These are phyloP conservation scores for Fusarium sp. DNA, from an alignment of 2,329 filamentous ascomycete genomes.

Conservation along the genomic window DNA sequence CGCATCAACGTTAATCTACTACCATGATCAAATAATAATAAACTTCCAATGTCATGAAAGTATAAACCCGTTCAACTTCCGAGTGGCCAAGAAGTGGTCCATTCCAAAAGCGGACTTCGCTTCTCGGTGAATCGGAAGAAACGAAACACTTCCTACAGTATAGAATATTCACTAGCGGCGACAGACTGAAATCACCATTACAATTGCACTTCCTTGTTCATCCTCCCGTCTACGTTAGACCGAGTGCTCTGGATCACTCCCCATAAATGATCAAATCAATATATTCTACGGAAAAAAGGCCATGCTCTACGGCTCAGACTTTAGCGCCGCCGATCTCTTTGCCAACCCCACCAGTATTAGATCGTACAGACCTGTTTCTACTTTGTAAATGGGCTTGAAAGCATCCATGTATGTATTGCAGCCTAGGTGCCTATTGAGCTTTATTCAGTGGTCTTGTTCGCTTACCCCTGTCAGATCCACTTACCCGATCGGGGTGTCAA, in stretches of 20 bases:
- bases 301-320: slow-evolving; percentile 3
- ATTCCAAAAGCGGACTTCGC: not conserved
- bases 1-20: not conserved
- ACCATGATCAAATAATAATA: not conserved
- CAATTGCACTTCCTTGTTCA: not conserved
- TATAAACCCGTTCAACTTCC: not conserved
- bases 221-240: not conserved
- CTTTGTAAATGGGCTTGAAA: slow-evolving; percentile 4
- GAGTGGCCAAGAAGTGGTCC: not conserved
- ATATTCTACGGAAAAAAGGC: not conserved
- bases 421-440: not conserved
- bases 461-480: slow-evolving; percentile 7
- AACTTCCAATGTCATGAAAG: not conserved
- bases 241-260: slow-evolving; percentile 1
- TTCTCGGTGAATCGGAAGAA: not conserved
- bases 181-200: not conserved
- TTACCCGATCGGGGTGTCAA: slow-evolving; percentile 49
- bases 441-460: slow-evolving; percentile 4
- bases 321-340: not conserved
- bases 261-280: not conserved
- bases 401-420: not conserved
- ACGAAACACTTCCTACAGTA: not conserved
- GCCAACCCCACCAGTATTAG: not conserved
- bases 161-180: not conserved
- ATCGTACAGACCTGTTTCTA: not conserved